phyloP scores from a whole-genome alignment of 345 rosid genomes.

The Camelina neglecta region DNA sequence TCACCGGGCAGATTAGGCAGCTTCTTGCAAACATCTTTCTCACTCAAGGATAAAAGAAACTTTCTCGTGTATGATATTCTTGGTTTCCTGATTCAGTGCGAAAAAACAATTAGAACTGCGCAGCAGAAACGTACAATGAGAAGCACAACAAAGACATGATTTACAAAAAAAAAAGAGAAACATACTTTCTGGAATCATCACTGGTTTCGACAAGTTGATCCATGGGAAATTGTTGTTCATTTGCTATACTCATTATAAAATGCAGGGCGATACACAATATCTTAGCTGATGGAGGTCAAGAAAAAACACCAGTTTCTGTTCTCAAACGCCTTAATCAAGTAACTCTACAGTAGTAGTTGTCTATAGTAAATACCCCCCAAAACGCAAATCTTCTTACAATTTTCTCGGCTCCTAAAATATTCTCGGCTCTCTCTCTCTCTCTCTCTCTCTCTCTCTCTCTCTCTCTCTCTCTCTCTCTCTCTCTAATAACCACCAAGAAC shows the following conservation, averaged over 20 bases:
- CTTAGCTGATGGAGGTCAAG: constrained; percentile 18
- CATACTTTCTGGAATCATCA: constrained; percentile 49
- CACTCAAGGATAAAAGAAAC: constrained; percentile 71
- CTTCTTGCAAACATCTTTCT: constrained; percentile 73
- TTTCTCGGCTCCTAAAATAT: constrained; percentile 11
- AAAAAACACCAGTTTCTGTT: constrained; percentile 7
- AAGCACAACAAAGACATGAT: background rate
- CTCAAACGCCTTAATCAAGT: constrained; percentile 24
- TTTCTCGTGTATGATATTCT: constrained; percentile 68
- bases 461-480: constrained; percentile 9
- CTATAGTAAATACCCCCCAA: constrained; percentile 19
- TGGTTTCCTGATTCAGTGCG: constrained; percentile 57
- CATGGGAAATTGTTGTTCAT: constrained; percentile 49
- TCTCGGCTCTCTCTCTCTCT: constrained; percentile 8
- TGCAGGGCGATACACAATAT: constrained; percentile 17
- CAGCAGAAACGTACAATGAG: background rate
- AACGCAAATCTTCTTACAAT: constrained; percentile 21
- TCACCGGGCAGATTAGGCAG: constrained; percentile 72
- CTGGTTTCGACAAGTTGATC: constrained; percentile 50
- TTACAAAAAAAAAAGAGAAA: constrained; percentile 32
- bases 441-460: constrained; percentile 3
- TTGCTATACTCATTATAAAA: constrained; percentile 68
- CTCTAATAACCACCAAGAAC: constrained; percentile 29
- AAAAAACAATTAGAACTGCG: constrained; percentile 22
- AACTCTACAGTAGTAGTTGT: constrained; percentile 29